These are phyloP conservation scores for Pisolithus albus DNA, from an alignment of 768 basidiomycete genomes.

Conservation along the genomic window DNA sequence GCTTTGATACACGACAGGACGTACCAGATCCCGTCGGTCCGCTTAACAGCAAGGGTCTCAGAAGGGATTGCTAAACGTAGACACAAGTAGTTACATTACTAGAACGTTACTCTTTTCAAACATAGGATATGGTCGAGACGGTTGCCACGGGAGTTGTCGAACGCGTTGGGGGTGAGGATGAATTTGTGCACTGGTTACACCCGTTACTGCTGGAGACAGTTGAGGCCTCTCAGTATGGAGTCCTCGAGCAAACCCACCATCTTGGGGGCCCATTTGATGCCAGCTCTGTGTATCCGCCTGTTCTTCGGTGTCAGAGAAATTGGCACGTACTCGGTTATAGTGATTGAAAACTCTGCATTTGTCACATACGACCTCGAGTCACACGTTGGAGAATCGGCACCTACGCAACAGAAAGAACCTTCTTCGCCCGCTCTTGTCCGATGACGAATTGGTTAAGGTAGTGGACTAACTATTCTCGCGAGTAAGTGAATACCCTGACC, in stretches of 20 bases:
- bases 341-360: slow-evolving; percentile 81
- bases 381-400: slow-evolving; percentile 26
- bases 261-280: slow-evolving; percentile 17
- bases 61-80: slow-evolving; percentile 3
- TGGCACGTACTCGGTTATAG: slow-evolving; percentile 80
- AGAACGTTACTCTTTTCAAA: slow-evolving; percentile 97
- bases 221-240: background rate
- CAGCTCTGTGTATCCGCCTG: slow-evolving; percentile 24
- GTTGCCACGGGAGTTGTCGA: slow-evolving; percentile 29
- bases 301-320: slow-evolving; percentile 46
- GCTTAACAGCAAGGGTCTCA: slow-evolving; percentile 29
- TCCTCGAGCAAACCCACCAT: slow-evolving; percentile 19
- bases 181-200: slow-evolving; percentile 52
- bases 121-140: slow-evolving; percentile 42
- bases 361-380: slow-evolving; percentile 2
- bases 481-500: slow-evolving; percentile 4
- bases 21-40: slow-evolving; percentile 83
- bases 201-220: slow-evolving; percentile 26
- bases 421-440: slow-evolving; percentile 90
- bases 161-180: slow-evolving; percentile 49
- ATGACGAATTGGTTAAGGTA: slow-evolving; percentile 87
- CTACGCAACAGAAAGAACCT: slow-evolving; percentile 88
- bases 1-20: slow-evolving; percentile 10
- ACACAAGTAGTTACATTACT: slow-evolving; percentile 56
- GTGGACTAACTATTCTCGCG: slow-evolving; percentile 55